These are phyloP conservation scores for Apiosordaria backusii DNA, from an alignment of 495 filamentous ascomycete genomes.

Conservation along the genomic window DNA sequence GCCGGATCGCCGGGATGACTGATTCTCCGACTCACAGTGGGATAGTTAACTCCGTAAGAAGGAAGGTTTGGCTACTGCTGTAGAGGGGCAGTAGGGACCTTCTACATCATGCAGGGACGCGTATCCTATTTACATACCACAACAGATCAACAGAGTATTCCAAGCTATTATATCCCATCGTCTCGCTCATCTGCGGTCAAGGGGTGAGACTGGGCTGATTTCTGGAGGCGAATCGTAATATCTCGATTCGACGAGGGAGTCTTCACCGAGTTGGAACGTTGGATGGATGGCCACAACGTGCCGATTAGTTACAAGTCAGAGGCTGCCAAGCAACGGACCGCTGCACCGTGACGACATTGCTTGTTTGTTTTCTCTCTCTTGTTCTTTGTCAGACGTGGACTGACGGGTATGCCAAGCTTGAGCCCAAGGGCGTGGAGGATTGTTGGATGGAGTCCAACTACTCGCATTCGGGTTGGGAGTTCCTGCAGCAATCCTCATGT, in stretches of 20 bases:
- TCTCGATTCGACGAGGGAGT: background rate
- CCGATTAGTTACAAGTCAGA: background rate
- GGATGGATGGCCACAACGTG: background rate
- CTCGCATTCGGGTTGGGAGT: slow-evolving; percentile 2
- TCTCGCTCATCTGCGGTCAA: background rate
- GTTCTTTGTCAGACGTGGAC: slow-evolving; percentile 4
- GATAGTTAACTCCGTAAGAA: background rate
- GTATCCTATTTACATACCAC: background rate
- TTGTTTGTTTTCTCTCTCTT: background rate
- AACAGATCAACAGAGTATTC: background rate
- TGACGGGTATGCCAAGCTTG: background rate
- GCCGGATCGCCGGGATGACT: background rate
- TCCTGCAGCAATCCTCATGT: slow-evolving; percentile 6
- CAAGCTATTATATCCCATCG: background rate
- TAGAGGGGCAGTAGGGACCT: background rate
- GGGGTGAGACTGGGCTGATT: background rate
- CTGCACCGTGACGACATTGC: slow-evolving; percentile 7
- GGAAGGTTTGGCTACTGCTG: background rate
- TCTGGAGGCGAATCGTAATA: background rate
- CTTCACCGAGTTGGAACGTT: background rate
- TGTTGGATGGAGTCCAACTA: background rate
- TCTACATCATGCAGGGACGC: background rate
- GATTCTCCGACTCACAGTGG: background rate
- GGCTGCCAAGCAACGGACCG: slow-evolving; percentile 5
- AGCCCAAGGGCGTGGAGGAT: background rate